Base-by-base conservation (phyloP, 1,284 basidiomycete species). In the Ceratobasidium sp. region DNA sequence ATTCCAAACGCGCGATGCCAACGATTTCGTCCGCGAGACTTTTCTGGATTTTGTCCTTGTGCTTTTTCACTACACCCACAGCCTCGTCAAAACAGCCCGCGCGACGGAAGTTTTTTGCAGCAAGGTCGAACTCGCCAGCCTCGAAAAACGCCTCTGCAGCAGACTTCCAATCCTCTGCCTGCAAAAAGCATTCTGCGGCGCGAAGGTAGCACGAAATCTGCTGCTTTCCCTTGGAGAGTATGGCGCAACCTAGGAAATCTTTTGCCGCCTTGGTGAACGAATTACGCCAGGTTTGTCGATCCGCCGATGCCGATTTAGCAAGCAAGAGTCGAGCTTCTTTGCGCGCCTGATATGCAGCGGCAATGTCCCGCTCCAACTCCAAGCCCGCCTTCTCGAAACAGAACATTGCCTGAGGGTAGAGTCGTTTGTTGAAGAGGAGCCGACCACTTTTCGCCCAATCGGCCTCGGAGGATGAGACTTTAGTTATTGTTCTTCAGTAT, bases 331-430 rank as follows among this genome's bases (percentile, higher is more conserved):
- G 82, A 17, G 87, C 88, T 4, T 82, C 75, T 77, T 88, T 84
- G 54, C 88, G 84, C 8, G 86, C 82, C 22, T 84, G 81, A 78
- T 86, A 89, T 0, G 88, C 87, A 4, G 84, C 73, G 0, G 87
- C 84, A 7, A 92, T 85, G 1, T 82, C 84, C 2, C 82, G 85
- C 80, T 90, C 86, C 13, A 85, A 84, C 0, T 79, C 82, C 43
- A 85, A 80, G 0, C 78, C 82, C 2, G 92, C 91, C 25, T 88
- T 86, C 70, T 88, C 85, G 76, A 89, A 93, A 77, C 89, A 90
- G 71, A 89, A 86, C 82, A 86, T 88, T 0, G 92, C 90, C 79
- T 91, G 88, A 0, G 83, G 79, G 78, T 89, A 93, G 19, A 85
- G 86, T 62, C 87, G 85, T 54, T 88, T 85, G 6, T 86, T 82